These are phyloP conservation scores for Nevesoporus exiguus DNA, from an alignment of 768 basidiomycete genomes.

Conservation along the genomic window DNA sequence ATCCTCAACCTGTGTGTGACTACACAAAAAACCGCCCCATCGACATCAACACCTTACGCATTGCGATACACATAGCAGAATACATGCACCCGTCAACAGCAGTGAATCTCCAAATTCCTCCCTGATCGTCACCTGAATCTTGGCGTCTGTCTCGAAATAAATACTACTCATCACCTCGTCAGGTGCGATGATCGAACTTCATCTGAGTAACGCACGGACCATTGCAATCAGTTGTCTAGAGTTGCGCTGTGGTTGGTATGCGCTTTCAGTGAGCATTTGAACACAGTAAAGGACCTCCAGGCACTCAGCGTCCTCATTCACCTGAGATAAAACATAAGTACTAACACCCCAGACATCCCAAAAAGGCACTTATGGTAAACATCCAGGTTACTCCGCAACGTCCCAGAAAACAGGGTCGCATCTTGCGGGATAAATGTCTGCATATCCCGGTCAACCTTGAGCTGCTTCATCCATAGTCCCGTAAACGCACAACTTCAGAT, in stretches of 20 bases:
- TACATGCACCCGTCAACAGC: constrained; percentile 60
- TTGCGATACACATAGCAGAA: no score
- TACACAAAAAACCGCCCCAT: constrained; percentile 5
- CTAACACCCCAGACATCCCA: background rate
- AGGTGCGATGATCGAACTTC: constrained; percentile 70
- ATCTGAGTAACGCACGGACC: constrained; percentile 73
- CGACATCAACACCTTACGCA: background rate
- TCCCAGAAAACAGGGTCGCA: constrained; percentile 78
- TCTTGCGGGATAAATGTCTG: constrained; percentile 81
- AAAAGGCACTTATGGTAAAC: constrained; percentile 50
- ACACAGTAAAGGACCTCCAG: constrained; percentile 79
- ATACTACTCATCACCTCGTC: constrained; percentile 87
- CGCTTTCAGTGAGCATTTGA: constrained; percentile 61
- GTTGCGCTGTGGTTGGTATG: constrained; percentile 44
- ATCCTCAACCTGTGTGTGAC: constrained; percentile 74
- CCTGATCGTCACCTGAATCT: constrained; percentile 85
- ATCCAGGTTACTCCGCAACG: constrained; percentile 70
- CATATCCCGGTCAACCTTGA: background rate
- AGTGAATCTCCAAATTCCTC: constrained; percentile 79
- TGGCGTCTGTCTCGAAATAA: constrained; percentile 83
- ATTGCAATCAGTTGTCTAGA: constrained; percentile 76
- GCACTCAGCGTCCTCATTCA: constrained; percentile 74
- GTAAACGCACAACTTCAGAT: constrained; percentile 62
- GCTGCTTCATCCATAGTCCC: background rate
- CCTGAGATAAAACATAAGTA: constrained; percentile 31